phyloP scores from a whole-genome alignment of 192 early-diverging fungal genomes.

The Entomortierella beljakovae region DNA sequence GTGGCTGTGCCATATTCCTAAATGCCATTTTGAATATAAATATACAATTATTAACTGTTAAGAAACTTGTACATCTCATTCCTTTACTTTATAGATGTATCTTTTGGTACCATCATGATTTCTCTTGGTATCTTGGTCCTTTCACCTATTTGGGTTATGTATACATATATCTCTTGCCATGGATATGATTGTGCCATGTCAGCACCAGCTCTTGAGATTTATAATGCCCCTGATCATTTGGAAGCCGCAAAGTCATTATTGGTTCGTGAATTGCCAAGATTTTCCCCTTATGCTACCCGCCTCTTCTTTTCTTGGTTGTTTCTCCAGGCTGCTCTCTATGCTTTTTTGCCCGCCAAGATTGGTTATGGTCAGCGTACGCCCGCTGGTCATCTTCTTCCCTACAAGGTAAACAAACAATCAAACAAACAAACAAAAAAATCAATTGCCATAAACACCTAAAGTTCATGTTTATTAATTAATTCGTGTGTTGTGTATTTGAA shows the following conservation, averaged over 20 bases:
- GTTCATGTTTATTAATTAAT: not conserved
- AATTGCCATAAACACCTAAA: not conserved
- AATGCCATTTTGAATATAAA: no score
- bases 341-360: conserved; percentile 71
- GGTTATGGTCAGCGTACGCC: conserved; percentile 86
- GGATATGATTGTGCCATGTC: conserved; percentile 73
- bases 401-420: conserved; percentile 66
- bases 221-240: conserved; percentile 31
- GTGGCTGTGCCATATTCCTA: no score
- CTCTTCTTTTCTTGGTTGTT: conserved; percentile 74
- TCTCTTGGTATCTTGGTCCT: conserved; percentile 67
- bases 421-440: not conserved
- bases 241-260: conserved; percentile 46
- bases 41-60: no score
- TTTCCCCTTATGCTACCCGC: conserved; percentile 59
- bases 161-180: conserved; percentile 75
- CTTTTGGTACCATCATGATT: conserved; percentile 60
- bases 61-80: no score
- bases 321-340: conserved; percentile 78
- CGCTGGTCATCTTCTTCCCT: conserved; percentile 76
- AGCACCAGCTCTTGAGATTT: conserved; percentile 59
- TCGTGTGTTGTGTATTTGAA: no score
- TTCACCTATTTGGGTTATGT: conserved; percentile 75
- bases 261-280: conserved; percentile 56
- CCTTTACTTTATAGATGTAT: conserved; percentile 51